phyloP scores from a whole-genome alignment of 2,329 filamentous ascomycete species.

The Monilinia vaccinii-corymbosi region DNA sequence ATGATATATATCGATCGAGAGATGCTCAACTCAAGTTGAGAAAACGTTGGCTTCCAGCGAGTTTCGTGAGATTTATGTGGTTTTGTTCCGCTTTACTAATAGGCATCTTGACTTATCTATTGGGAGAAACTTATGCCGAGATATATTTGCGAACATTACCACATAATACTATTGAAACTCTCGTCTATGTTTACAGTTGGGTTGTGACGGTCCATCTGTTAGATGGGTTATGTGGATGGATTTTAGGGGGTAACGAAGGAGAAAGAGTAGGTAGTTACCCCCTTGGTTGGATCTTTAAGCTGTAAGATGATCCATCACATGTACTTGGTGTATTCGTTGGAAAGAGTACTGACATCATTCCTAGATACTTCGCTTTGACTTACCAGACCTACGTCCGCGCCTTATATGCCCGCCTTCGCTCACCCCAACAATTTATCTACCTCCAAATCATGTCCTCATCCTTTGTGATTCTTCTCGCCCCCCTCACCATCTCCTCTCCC shows the following conservation, averaged over 20 bases:
- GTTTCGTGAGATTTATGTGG: constrained; percentile 61
- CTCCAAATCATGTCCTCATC: constrained; percentile 57
- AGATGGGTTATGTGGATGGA: constrained; percentile 57
- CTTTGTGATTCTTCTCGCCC: constrained; percentile 53
- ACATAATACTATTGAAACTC: constrained; percentile 56
- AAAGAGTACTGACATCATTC: constrained; percentile 7
- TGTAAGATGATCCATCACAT: constrained; percentile 36
- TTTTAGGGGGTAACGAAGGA: constrained; percentile 55
- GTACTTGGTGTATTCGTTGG: background rate
- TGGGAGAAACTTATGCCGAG: constrained; percentile 61
- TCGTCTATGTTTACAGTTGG: constrained; percentile 64
- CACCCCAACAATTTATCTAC: constrained; percentile 54
- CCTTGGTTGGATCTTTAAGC: constrained; percentile 62
- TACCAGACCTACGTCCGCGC: constrained; percentile 65
- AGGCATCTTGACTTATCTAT: constrained; percentile 55
- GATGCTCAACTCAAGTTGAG: constrained; percentile 19
- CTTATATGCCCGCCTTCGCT: constrained; percentile 57
- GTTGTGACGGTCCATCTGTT: constrained; percentile 56
- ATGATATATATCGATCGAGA: constrained; percentile 13
- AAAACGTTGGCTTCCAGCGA: constrained; percentile 49
- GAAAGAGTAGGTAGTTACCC: constrained; percentile 61
- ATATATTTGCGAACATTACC: constrained; percentile 58
- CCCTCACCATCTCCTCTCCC: constrained; percentile 51
- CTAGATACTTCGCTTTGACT: constrained; percentile 53
- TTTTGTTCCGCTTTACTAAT: constrained; percentile 56